Base-by-base conservation (phyloP, 768 basidiomycete genomes). In the Pleurotus sapidus region DNA sequence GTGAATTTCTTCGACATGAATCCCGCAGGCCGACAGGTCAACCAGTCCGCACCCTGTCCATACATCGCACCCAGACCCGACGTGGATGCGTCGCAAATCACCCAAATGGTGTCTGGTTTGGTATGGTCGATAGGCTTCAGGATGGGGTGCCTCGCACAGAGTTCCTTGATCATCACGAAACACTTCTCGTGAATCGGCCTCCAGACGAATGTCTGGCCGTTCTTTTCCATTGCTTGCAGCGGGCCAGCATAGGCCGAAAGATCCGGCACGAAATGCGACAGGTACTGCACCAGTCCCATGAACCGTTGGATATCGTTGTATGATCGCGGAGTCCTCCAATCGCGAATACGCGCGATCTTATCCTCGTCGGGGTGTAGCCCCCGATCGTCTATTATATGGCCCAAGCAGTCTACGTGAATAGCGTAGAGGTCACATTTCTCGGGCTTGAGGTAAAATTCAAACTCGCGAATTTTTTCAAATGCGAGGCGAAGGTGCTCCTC, bases 241-340 rank as follows among this genome's bases (percentile, higher is more conserved):
- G 72, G 73, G 2, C 61, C 60, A 0, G 68, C 72, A 39, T 67
- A 76, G 1, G 65, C 53, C 0, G 72, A 64, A 1, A 76, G 57
- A 47, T 75, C 65, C 0, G 74, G 72, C 53, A 78, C 61, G 59
- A 73, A 75, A 4, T 67, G 67, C 2, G 64, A 66, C 2, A 78
- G 39, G 55, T 78, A 79, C 20, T 77, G 64, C 0, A 77, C 68
- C 0, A 78, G 64, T 14, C 77, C 76, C 1, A 78, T 58, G 46
- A 79, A 80, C 18, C 63, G 25, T 46, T 74, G 73, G 1, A 80
- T 62, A 5, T 77, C 72, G 30, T 71, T 65, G 30, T 72, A 70
- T 7, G 60, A 62, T 0, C 65, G 42, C 0, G 74, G 77, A 15
- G 59, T 64, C 24, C 63, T 23, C 77, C 74, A 79, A 0, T 72